Percentiles rank a stretch among this genome's conserved stretches.
Conservation (phyloP, 2,329 filamentous ascomycete species). For the Corinectria fuckeliana region DNA sequence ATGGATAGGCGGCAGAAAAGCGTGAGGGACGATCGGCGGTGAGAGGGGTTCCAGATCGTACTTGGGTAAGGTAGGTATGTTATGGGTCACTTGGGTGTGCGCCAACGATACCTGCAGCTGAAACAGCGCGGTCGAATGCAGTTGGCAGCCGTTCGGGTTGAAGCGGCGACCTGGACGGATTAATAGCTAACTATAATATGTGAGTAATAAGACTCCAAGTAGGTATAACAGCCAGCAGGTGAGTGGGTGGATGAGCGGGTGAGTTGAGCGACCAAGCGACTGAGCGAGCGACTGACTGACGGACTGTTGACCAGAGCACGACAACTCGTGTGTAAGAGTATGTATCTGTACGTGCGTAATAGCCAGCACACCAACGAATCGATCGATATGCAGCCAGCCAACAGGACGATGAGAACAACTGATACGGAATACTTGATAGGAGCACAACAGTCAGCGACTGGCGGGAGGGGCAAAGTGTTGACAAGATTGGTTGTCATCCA, state of each 20-base stretch:
- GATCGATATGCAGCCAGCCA: slow-evolving; percentile 19
- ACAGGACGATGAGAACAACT: slow-evolving; percentile 19
- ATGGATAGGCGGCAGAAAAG: slow-evolving; percentile 35
- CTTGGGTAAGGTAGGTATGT: too few species aligned
- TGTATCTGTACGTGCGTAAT: neutral
- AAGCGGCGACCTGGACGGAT: slow-evolving; percentile 1
- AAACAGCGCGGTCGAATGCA: slow-evolving; percentile 14
- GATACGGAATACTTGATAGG: too few species aligned
- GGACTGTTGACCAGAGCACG: neutral
- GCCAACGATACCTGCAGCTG: slow-evolving; percentile 20
- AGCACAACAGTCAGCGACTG: slow-evolving; percentile 25
- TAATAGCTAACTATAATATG: too few species aligned
- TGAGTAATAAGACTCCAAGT: too few species aligned
- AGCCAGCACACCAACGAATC: neutral
- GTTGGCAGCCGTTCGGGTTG: slow-evolving; percentile 12
- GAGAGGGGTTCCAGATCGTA: slow-evolving; percentile 39
- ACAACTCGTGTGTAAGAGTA: slow-evolving; percentile 3
- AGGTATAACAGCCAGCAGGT: too few species aligned
- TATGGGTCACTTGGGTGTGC: slow-evolving; percentile 29
- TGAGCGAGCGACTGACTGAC: neutral
- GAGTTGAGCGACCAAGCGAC: neutral
- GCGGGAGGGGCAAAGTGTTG: slow-evolving; percentile 17
- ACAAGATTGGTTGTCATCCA: slow-evolving; percentile 24
- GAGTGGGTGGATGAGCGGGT: too few species aligned
- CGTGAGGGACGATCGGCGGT: slow-evolving; percentile 35